Percentiles rank a stretch among this genome's conserved stretches.
These are phyloP conservation scores for Leucocoprinus leucothites DNA, from an alignment of 768 basidiomycete genomes.

Conservation along the genomic window DNA sequence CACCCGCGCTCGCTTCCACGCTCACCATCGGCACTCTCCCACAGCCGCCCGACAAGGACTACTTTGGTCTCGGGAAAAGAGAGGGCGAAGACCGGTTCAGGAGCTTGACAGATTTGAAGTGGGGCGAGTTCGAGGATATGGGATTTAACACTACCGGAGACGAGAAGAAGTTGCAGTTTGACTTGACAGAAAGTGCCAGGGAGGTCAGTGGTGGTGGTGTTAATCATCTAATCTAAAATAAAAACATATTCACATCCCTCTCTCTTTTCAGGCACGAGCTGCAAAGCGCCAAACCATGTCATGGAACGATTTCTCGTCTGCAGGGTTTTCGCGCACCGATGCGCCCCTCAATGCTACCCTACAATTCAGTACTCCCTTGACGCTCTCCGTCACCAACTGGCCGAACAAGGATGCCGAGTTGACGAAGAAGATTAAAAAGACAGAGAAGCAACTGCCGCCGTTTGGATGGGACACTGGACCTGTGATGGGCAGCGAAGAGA, in stretches of 20 bases:
- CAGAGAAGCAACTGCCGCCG: slow-evolving; percentile 73
- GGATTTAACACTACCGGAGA: slow-evolving; percentile 66
- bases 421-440: slow-evolving; percentile 77
- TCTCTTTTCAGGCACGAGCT: slow-evolving; percentile 46
- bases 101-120: slow-evolving; percentile 81
- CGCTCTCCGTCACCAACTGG: slow-evolving; percentile 61
- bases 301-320: slow-evolving; percentile 86
- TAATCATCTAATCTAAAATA: slow-evolving; percentile 2
- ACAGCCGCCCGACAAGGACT: slow-evolving; percentile 29
- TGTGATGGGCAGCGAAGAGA: slow-evolving; percentile 70
- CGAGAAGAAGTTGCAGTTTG: slow-evolving; percentile 84
- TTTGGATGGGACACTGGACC: slow-evolving; percentile 95
- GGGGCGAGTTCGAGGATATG: slow-evolving; percentile 87
- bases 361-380: slow-evolving; percentile 61
- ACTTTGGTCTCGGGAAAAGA: slow-evolving; percentile 35
- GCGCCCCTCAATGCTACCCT: slow-evolving; percentile 76
- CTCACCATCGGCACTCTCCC: slow-evolving; percentile 19
- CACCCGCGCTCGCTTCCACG: slow-evolving; percentile 32
- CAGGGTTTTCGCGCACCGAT: slow-evolving; percentile 81
- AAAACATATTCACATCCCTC: neutral
- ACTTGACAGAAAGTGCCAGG: slow-evolving; percentile 85
- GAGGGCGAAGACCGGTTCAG: slow-evolving; percentile 70
- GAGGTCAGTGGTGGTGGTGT: slow-evolving; percentile 33
- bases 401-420: slow-evolving; percentile 72
- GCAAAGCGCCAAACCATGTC: slow-evolving; percentile 81